These are phyloP conservation scores for Diplodia seriata DNA, from an alignment of 2,329 filamentous ascomycete genomes.

Conservation along the genomic window DNA sequence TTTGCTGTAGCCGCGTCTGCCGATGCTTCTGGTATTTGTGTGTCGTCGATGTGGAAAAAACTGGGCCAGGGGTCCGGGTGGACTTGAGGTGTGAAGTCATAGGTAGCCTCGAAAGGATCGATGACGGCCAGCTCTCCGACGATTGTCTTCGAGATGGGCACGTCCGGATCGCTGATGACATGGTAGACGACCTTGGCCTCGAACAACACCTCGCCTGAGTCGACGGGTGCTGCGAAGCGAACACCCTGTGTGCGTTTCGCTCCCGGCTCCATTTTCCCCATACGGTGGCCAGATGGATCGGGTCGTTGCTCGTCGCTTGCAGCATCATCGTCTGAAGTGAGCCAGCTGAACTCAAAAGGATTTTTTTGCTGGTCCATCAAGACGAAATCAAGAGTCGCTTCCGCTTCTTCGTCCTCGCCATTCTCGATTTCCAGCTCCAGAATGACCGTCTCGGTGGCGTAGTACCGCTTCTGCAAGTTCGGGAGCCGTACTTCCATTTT, in stretches of 20 bases:
- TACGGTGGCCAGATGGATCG: slow-evolving; percentile 47
- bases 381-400: slow-evolving; percentile 72
- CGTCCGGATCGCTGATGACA: slow-evolving; percentile 78
- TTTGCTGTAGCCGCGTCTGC: slow-evolving; percentile 40
- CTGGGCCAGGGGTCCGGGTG: slow-evolving; percentile 84
- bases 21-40: slow-evolving; percentile 44
- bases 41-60: slow-evolving; percentile 72
- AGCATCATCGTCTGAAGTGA: slow-evolving; percentile 42
- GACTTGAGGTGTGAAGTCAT: slow-evolving; percentile 81
- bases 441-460: slow-evolving; percentile 78
- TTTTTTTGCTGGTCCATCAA: slow-evolving; percentile 66
- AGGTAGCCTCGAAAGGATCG: slow-evolving; percentile 89
- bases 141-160: slow-evolving; percentile 77
- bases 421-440: slow-evolving; percentile 77
- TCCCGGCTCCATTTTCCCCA: slow-evolving; percentile 46
- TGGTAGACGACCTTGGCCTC: slow-evolving; percentile 79
- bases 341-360: slow-evolving; percentile 56
- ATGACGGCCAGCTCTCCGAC: slow-evolving; percentile 74
- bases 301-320: slow-evolving; percentile 38
- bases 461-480: slow-evolving; percentile 73
- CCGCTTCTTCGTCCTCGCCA: slow-evolving; percentile 79
- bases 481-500: slow-evolving; percentile 80
- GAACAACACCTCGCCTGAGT: slow-evolving; percentile 68
- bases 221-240: slow-evolving; percentile 50
- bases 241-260: slow-evolving; percentile 45